phyloP scores from a whole-genome alignment of 2,329 filamentous ascomycete species.

The Trichoderma atrobrunneum region DNA sequence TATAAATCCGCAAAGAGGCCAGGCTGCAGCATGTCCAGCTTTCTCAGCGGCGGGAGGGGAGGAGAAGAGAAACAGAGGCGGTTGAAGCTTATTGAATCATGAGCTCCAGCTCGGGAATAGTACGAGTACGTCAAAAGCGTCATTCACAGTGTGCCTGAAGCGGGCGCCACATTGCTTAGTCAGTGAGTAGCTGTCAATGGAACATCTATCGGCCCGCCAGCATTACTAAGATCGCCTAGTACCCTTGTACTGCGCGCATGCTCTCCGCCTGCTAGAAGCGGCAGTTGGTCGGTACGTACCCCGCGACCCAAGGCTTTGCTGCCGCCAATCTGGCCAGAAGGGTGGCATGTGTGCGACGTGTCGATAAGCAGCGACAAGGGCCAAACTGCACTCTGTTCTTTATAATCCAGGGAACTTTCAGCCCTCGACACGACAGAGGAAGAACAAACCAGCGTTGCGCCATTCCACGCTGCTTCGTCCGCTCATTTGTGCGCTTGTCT shows the following conservation, averaged over 20 bases:
- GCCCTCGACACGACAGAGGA: background rate
- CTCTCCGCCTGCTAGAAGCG: background rate
- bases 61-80: background rate
- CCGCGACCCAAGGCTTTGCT: conserved; percentile 16
- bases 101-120: conserved; percentile 11
- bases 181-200: background rate
- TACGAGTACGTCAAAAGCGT: conserved; percentile 26
- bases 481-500: background rate
- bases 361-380: conserved; percentile 11
- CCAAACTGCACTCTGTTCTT: conserved; percentile 5
- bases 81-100: conserved; percentile 20
- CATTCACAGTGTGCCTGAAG: conserved; percentile 31
- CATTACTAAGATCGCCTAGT: background rate
- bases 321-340: conserved; percentile 27
- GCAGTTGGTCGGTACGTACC: conserved; percentile 16
- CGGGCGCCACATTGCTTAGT: background rate
- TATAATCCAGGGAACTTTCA: background rate
- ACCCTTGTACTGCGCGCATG: background rate
- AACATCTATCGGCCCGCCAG: conserved; percentile 4
- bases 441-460: background rate
- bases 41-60: background rate
- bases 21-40: conserved; percentile 3
- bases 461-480: background rate
- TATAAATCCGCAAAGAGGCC: background rate
- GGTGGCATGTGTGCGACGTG: conserved; percentile 21